Conservation (phyloP, 83 land plant genomes). For the Thuja plicata region DNA sequence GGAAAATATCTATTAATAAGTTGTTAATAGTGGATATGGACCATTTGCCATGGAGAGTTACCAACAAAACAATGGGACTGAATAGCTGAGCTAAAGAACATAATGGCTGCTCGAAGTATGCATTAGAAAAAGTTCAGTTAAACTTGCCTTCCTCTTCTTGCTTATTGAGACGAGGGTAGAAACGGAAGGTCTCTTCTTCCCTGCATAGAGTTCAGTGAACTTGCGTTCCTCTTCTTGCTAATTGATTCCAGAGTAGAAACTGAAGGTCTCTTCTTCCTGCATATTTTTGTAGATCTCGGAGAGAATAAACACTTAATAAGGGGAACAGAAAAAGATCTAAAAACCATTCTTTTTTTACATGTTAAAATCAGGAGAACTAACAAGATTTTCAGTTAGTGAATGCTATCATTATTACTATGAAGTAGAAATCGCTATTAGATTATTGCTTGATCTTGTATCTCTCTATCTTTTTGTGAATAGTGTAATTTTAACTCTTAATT, state of each 20-base stretch:
- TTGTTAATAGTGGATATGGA: background rate
- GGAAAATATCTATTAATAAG: background rate
- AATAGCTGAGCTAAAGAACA: background rate
- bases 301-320: background rate
- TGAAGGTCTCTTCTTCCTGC: too few species aligned
- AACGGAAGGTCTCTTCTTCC: background rate
- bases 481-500: too few species aligned
- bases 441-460: too few species aligned
- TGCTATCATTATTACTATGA: too few species aligned
- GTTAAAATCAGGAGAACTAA: background rate
- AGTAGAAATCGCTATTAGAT: too few species aligned
- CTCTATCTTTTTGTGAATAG: too few species aligned
- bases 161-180: background rate
- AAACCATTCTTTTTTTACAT: background rate
- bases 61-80: background rate
- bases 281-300: too few species aligned
- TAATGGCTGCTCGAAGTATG: background rate
- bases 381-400: background rate
- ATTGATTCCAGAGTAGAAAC: too few species aligned
- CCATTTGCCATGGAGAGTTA: background rate
- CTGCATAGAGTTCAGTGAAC: too few species aligned
- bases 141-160: background rate
- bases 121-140: background rate
- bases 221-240: too few species aligned
- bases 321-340: background rate